Conservation (phyloP, 2,329 filamentous ascomycete genomes). For the Magnaporthiopsis incrustans region DNA sequence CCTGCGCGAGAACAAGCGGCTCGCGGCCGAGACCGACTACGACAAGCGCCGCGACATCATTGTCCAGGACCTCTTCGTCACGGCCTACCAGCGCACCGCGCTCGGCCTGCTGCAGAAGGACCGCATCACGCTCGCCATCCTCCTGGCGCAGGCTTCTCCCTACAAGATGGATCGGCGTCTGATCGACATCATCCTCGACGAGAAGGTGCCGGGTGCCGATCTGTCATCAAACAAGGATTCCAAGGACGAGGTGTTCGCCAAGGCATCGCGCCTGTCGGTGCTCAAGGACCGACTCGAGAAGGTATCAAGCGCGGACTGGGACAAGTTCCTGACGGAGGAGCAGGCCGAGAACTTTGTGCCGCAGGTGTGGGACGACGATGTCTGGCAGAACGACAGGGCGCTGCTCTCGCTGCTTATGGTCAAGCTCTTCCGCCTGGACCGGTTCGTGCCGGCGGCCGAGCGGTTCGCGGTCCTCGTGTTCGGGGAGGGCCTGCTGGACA, state of each 20-base stretch:
- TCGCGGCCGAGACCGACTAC: conserved; percentile 65
- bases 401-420: conserved; percentile 80
- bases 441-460: conserved; percentile 88
- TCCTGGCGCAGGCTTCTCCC: conserved; percentile 91
- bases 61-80: conserved; percentile 83
- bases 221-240: conserved; percentile 57
- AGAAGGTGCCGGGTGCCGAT: conserved; percentile 66
- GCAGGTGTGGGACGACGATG: conserved; percentile 58
- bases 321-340: conserved; percentile 76
- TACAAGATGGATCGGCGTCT: conserved; percentile 89
- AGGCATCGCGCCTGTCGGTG: conserved; percentile 59
- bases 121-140: conserved; percentile 85
- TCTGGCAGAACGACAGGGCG: conserved; percentile 62
- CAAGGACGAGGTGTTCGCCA: conserved; percentile 60
- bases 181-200: conserved; percentile 80
- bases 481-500: conserved; percentile 72
- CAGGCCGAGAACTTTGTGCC: conserved; percentile 80
- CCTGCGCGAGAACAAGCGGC: conserved; percentile 68
- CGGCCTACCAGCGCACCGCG: conserved; percentile 88
- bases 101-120: conserved; percentile 89
- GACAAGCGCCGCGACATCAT: conserved; percentile 80
- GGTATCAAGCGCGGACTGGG: conserved; percentile 60
- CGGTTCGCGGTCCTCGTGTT: conserved; percentile 85
- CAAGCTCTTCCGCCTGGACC: conserved; percentile 91
- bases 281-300: conserved; percentile 66